Base-by-base conservation (phyloP, 2,329 filamentous ascomycete genomes). In the Bipolaris victoriae region DNA sequence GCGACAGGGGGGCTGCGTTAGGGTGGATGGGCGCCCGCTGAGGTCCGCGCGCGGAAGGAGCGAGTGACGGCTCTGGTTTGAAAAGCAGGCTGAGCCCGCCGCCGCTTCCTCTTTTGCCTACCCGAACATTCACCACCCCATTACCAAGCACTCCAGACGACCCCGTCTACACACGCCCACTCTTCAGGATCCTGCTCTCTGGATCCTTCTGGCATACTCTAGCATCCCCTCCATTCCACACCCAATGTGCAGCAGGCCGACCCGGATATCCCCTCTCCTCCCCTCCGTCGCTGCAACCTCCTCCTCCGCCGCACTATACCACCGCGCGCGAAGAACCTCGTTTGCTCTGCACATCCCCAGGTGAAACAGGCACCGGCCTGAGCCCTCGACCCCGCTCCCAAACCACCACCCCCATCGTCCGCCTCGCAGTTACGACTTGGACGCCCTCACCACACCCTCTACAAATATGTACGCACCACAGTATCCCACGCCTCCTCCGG, bases 241-340 rank as follows among this genome's bases (percentile, higher is more conserved):
- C 67, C 70, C 64, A 76, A 76, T 76, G 74, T 76, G 65, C 66
- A 70, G 72, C 57, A 72, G 67, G 67, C 71, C 70, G 71, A 64
- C 56, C 57, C 62, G 65, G 61, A 56, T 58, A 58, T 69, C 63
- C 63, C 61, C 63, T 66, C 65, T 64, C 60, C 68, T 67, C 65
- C 62, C 66, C 58, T 64, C 63, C 70, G 66, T 72, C 64, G 65
- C 69, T 68, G 72, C 71, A 62, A 69, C 68, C 55, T 63, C 70
- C 49, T 57, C 58, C 62, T 62, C 67, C 41, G 57, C 63, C 41
- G 40, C 63, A 62, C 58, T 15, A 39, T 39, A 48, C 66, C 57
- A 56, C 44, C 57, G 62, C 62, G 57, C 66, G 36, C 66, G 55
- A 56, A 63, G 66, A 56, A 61, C 63, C 64, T 63, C 66, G 43